Base-by-base conservation (phyloP, 2,329 filamentous ascomycete genomes). In the Fusarium floridanum region DNA sequence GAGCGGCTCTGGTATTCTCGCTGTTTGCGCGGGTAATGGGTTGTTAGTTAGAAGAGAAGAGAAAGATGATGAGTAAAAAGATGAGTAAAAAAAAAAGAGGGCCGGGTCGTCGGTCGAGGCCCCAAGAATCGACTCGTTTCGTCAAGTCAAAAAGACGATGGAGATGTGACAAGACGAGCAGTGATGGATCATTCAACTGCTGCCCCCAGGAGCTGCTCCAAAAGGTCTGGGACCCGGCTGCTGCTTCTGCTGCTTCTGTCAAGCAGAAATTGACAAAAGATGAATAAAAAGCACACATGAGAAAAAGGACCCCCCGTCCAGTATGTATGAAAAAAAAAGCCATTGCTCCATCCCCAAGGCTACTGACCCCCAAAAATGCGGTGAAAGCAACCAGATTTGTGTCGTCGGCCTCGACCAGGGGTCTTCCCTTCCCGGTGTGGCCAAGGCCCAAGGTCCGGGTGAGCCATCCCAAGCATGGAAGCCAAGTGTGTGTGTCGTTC, bases 301-400 rank as follows among this genome's bases (percentile, higher is more conserved):
- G 45, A 55, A 34, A 34, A 29, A 20, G 43, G 41, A 29, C 50
- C 61, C 50, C 67, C 68, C 50, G 61, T 61, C 39, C 67, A 66
- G 73, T 64, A 67, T 65, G 63, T 56, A 61, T 62, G 59, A 66
- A 56, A 62, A 12, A 12, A n/a, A 62, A 29, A n/a, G 71, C 56
- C 68, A 65, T 67, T 53, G 64, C 60, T 64, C 68, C 41, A 59
- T 61, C 62, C 66, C 66, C 48, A 53, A 66, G 68, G 72, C 71
- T 68, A 69, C 75, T 76, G 75, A 43, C 72, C 66, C 67, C 72
- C 34, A 59, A 78, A 78, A 74, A 78, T 79, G 77, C 77, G 77
- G 77, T 79, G 77, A 79, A 79, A 79, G 77, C 68, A 66, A 67
- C 71, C 74, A 69, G 68, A 57, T 67, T 32, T 56, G 37, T 67